Base-by-base conservation (phyloP, 1,284 basidiomycete species). In the Malassezia globosa region DNA sequence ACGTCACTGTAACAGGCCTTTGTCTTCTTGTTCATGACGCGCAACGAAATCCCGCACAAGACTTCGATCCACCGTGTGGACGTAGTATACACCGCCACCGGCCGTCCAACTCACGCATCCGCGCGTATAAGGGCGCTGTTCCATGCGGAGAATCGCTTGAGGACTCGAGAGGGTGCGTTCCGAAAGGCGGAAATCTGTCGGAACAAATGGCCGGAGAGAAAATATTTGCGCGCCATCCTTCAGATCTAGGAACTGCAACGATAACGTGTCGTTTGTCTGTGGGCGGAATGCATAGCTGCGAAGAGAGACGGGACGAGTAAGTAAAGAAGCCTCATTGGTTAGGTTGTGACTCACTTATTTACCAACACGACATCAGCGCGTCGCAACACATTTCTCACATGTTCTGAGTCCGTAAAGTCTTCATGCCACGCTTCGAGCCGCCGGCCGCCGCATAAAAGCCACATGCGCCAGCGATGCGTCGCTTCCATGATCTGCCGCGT, bases 361-460 rank as follows among this genome's bases (percentile, higher is more conserved):
- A 78, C 77, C 34, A 79, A 64, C 59, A 79, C 74, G 0, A 78
- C 74, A 60, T 79, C 77, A 1, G 78, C 77, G 23, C 72, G 60
- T 21, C 66, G 58, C 19, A 78, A 55, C 18, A 73, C 60, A 14
- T 52, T 46, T 55, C 69, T 3, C 52, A 73, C 22, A 70, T 72
- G 24, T 58, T 60, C 13, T 50, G 73, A 57, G 5, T 69, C 64
- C 43, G 73, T 71, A 57, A 80, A 79, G 59, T 79, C 77, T 1
- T 74, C 77, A 62, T 76, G 71, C 61, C 75, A 73, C 27, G 73
- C 72, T 27, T 75, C 62, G 7, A 74, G 67, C n/a, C 63, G 58
- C 5, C 23, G 31, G 1, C 75, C 72, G 10, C 73, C 75, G 1
- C 59, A 48, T 11, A 79, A 44, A 1, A 73, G 74, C 77, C 77